A percentile compares a stretch with the other conserved stretches of the same genome.
phyloP scores from a whole-genome alignment of 257 asterid genomes.

The Solanum ossicruentum region DNA sequence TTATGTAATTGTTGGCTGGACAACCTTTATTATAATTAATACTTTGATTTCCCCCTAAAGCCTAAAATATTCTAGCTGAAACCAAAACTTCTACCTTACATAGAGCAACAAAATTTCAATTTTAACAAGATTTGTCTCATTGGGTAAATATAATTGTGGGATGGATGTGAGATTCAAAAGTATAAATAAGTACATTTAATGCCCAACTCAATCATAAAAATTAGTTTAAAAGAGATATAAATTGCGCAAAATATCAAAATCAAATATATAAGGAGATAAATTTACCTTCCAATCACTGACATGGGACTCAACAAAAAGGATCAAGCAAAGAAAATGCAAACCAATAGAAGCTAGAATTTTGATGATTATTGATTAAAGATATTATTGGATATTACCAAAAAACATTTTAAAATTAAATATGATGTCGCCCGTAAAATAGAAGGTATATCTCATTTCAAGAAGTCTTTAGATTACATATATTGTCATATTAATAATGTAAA shows the following conservation, averaged over 20 bases:
- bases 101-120: neutral
- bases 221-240: too few relatives aligned
- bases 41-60: neutral
- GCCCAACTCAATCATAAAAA: too few relatives aligned
- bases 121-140: neutral
- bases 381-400: too few relatives aligned
- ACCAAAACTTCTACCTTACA: neutral
- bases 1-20: neutral
- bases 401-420: too few relatives aligned
- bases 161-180: neutral
- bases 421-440: too few relatives aligned
- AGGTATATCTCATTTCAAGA: too few relatives aligned
- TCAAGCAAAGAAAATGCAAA: neutral
- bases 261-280: too few relatives aligned
- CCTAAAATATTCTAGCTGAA: neutral
- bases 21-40: neutral
- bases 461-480: too few relatives aligned
- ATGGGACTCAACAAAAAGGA: too few relatives aligned
- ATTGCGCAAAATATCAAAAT: neutral
- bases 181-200: too few relatives aligned
- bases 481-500: too few relatives aligned
- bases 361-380: neutral
- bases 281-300: neutral
- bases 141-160: neutral
- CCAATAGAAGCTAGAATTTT: neutral